Conservation (phyloP, 768 basidiomycete genomes). For the Suillus brevipes region DNA sequence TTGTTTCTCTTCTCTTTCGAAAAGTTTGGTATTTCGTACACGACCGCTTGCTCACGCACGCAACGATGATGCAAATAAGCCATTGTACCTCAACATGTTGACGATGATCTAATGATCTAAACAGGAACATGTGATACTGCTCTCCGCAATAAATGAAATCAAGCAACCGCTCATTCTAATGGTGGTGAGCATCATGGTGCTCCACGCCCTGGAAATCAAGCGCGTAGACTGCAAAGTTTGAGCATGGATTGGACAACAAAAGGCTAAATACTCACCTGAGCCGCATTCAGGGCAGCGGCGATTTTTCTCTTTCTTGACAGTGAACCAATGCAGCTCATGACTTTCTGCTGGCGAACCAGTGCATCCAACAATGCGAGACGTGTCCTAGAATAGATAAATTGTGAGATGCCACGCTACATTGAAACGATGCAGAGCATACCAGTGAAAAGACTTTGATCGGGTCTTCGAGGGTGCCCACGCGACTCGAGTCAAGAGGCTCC, state of each 20-base stretch:
- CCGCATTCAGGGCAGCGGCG: conserved; percentile 92
- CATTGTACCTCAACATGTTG: not conserved
- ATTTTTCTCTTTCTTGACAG: conserved; percentile 59
- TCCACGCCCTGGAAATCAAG: conserved; percentile 71
- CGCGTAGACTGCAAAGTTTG: conserved; percentile 55
- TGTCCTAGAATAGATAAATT: conserved; percentile 48
- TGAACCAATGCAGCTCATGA: conserved; percentile 90
- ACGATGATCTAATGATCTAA: not conserved
- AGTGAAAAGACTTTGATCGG: conserved; percentile 86
- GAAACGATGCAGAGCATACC: conserved; percentile 50
- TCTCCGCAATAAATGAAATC: not conserved
- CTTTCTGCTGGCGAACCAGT: conserved; percentile 94
- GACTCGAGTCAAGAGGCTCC: conserved; percentile 78
- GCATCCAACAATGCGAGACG: conserved; percentile 87
- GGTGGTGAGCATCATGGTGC: conserved; percentile 49
- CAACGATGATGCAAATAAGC: not conserved
- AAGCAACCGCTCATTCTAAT: conserved; percentile 23
- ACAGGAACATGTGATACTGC: conserved; percentile 1
- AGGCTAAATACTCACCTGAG: conserved; percentile 60
- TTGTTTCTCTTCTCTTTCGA: not conserved
- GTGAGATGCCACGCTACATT: conserved; percentile 2
- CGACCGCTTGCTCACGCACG: not conserved
- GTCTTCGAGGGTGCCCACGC: conserved; percentile 83
- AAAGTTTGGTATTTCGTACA: not conserved
- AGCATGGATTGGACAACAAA: conserved; percentile 1